Conservation (phyloP, 2,329 filamentous ascomycete species). For the Fusarium sp. region DNA sequence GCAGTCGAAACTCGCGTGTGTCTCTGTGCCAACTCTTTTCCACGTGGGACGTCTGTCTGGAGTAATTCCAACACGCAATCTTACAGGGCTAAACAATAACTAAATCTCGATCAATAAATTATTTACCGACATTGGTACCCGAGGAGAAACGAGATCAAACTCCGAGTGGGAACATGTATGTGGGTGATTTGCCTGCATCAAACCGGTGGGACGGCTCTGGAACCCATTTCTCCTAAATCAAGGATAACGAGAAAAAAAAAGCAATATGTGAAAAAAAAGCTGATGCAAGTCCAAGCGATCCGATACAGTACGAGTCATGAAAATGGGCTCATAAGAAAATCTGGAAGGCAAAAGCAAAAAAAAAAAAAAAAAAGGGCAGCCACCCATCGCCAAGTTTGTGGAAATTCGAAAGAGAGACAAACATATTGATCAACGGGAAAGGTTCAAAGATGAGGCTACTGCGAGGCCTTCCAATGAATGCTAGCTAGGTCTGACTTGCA, state of each 20-base stretch:
- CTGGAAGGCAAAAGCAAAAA: neutral
- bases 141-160: neutral
- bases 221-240: neutral
- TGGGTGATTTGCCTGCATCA: neutral
- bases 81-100: neutral
- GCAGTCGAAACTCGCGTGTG: neutral
- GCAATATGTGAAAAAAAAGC: neutral
- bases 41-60: neutral
- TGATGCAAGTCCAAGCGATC: neutral
- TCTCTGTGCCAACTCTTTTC: neutral
- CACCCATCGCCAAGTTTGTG: neutral
- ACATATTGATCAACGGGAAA: neutral
- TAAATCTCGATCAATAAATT: neutral
- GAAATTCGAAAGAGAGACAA: neutral
- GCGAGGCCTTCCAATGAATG: conserved; percentile 8
- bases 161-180: neutral
- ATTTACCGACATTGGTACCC: neutral
- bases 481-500: neutral
- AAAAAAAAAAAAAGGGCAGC: neutral
- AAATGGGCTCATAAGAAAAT: neutral
- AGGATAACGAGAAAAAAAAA: neutral
- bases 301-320: neutral
- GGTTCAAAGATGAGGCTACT: conserved; percentile 5
- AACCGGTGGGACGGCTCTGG: neutral
- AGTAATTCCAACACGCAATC: neutral